Conservation (phyloP, 768 basidiomycete genomes). For the Leccinellum luteum region DNA sequence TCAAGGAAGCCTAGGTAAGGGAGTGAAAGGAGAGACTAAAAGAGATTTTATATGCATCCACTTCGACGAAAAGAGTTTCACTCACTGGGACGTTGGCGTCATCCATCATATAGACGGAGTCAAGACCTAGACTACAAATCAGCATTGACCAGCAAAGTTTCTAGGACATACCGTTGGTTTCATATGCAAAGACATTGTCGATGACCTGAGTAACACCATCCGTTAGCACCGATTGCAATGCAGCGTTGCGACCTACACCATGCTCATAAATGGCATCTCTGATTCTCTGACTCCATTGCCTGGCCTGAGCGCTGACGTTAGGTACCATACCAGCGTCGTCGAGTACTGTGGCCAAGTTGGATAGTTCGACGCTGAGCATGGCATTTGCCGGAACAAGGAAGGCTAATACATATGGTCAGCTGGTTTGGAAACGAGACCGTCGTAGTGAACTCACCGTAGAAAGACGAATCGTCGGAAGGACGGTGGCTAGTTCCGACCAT, state of each 20-base stretch:
- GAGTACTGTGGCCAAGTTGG: slow-evolving; percentile 57
- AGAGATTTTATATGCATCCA: not conserved
- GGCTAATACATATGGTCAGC: slow-evolving; percentile 39
- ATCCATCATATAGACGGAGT: slow-evolving; percentile 76
- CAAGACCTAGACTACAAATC: slow-evolving; percentile 45
- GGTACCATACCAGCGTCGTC: slow-evolving; percentile 45
- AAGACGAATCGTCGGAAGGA: slow-evolving; percentile 71
- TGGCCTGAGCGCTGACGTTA: slow-evolving; percentile 54
- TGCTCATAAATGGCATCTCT: slow-evolving; percentile 58
- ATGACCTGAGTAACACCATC: slow-evolving; percentile 43
- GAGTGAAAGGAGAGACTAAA: slow-evolving; percentile 69
- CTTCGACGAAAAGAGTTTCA: not conserved
- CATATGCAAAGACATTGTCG: slow-evolving; percentile 70
- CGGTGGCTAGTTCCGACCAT: slow-evolving; percentile 74
- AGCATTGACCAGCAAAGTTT: not conserved
- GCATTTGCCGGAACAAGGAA: slow-evolving; percentile 80
- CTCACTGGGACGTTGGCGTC: slow-evolving; percentile 82
- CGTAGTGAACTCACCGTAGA: slow-evolving; percentile 48
- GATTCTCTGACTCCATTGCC: slow-evolving; percentile 56
- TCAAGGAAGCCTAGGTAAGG: slow-evolving; percentile 79
- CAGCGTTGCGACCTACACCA: slow-evolving; percentile 40
- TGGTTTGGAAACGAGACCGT: not conserved
- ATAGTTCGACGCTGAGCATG: slow-evolving; percentile 75
- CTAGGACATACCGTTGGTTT: slow-evolving; percentile 56
- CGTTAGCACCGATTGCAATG: not conserved